phyloP scores from a whole-genome alignment of 202 grass and related monocot species.

The Zizania palustris region DNA sequence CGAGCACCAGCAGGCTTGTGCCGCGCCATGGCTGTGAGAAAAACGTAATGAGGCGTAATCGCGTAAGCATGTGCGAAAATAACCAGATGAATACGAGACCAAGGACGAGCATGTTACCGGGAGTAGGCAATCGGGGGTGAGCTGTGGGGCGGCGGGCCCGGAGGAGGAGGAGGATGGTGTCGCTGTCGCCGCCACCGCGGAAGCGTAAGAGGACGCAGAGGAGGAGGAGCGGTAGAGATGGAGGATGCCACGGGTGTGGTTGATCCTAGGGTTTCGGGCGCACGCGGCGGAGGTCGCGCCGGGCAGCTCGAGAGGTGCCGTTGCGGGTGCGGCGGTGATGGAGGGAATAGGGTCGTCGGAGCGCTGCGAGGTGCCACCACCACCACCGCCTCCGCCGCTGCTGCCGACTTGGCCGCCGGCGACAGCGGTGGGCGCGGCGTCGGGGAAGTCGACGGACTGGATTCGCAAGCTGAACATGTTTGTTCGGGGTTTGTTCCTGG shows the following conservation, averaged over 20 bases:
- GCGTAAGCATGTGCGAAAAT: not conserved
- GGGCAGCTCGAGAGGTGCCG: conserved; percentile 45
- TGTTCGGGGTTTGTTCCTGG: conserved; percentile 9
- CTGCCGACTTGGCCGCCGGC: conserved; percentile 33
- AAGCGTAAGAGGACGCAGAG: conserved; percentile 36
- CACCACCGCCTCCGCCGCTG: conserved; percentile 19
- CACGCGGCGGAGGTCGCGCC: conserved; percentile 35
- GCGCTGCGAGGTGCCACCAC: conserved; percentile 5
- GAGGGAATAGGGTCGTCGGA: conserved; percentile 1
- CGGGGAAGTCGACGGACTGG: conserved; percentile 60
- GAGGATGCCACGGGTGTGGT: conserved; percentile 56
- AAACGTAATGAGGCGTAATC: not conserved
- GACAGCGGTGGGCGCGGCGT: conserved; percentile 13
- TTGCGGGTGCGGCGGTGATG: conserved; percentile 18
- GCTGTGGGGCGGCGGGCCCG: conserved; percentile 15
- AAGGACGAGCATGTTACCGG: conserved; percentile 34
- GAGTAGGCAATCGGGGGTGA: conserved; percentile 48
- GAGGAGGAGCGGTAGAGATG: conserved; percentile 53
- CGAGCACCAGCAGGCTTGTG: conserved; percentile 68
- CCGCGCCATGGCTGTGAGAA: conserved; percentile 53
- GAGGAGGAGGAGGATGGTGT: conserved; percentile 52
- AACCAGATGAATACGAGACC: not conserved
- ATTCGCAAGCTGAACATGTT: conserved; percentile 76
- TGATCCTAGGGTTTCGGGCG: conserved; percentile 50
- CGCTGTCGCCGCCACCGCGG: conserved; percentile 38